phyloP scores from a whole-genome alignment of 2,329 filamentous ascomycete genomes.

The Cordyceps fumosorosea region DNA sequence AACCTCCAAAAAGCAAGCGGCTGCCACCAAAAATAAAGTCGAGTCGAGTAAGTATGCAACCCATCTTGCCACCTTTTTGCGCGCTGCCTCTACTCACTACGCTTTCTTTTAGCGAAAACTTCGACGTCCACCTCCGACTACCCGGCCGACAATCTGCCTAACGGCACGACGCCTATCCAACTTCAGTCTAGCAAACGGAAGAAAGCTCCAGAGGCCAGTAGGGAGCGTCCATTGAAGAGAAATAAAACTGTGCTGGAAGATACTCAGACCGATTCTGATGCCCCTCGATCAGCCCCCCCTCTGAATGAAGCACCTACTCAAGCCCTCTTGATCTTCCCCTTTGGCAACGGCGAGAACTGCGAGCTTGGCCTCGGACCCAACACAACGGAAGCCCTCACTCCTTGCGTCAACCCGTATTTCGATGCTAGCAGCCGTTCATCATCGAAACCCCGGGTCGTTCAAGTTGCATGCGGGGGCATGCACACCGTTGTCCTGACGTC shows the following conservation, averaged over 20 bases:
- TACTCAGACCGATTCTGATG: neutral
- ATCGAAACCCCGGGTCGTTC: constrained; percentile 40
- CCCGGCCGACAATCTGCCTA: neutral
- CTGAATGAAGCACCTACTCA: neutral
- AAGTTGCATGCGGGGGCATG: constrained; percentile 68
- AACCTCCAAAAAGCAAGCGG: neutral
- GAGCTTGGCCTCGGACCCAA: constrained; percentile 3
- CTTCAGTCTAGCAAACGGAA: neutral
- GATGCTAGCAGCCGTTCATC: constrained; percentile 12
- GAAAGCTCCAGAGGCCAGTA: neutral
- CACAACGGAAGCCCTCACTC: neutral
- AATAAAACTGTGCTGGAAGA: neutral
- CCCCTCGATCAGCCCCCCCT: neutral
- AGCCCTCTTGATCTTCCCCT: neutral
- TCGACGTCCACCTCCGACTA: neutral
- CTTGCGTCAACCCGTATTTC: constrained; percentile 16
- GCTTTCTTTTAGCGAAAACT: neutral
- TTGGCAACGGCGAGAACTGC: neutral
- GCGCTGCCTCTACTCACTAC: neutral
- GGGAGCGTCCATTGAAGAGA: neutral
- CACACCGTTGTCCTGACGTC: constrained; percentile 65
- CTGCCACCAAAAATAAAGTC: neutral
- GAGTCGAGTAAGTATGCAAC: neutral
- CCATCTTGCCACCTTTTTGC: neutral
- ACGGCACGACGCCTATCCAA: neutral